Evolutionary conservation across 768 basidiomycete species (phyloP), one percentile per base, ranked within the genome.

Genomic region (Mycena crocata): DNA sequence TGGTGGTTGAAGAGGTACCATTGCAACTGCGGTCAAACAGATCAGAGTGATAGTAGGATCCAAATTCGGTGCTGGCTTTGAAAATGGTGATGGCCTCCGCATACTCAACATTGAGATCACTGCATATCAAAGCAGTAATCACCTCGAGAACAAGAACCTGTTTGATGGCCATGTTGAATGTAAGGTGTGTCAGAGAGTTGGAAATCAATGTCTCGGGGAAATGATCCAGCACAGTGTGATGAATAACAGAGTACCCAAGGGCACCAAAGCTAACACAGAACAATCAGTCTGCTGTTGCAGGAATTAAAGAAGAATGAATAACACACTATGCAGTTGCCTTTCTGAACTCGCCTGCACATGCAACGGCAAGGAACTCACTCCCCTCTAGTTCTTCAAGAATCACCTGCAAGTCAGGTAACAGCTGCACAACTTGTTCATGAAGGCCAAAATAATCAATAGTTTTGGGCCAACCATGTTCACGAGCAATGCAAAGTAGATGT

Each of bases 321-420:
- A 56, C 55, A 5, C 28, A 56, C 55, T 56, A 56, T 14, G 24
- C 55, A 21, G 55, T 56, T 30, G 23, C 30, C 55, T 42, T 56
- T 17, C 14, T 17, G 30, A 56, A 56, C 10, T 30, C 28, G 4
- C 39, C 39, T 12, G 55, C 28, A 9, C 5, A 28, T 13, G 55
- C 55, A 42, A 42, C 23, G 4, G 30, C 17, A 26, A 56, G 42
- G 17, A 56, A 56, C 3, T 40, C 55, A 31, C 37, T 32, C 3
- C 17, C 24, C 7, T 40, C n/a, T 3, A 56, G 14, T 17, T 56
- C 55, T 13, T 28, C 37, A 17, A 56, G 24, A 8, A 42, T 21
- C 2, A 4, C 10, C 39, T 42, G 37, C 12, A 56, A 28, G 5
- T 3, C 31, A 3, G 37, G 37, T 2, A 56, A 19, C 5, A 40